phyloP scores from a whole-genome alignment of 2,329 filamentous ascomycete genomes.

The Aspergillus calidoustus region DNA sequence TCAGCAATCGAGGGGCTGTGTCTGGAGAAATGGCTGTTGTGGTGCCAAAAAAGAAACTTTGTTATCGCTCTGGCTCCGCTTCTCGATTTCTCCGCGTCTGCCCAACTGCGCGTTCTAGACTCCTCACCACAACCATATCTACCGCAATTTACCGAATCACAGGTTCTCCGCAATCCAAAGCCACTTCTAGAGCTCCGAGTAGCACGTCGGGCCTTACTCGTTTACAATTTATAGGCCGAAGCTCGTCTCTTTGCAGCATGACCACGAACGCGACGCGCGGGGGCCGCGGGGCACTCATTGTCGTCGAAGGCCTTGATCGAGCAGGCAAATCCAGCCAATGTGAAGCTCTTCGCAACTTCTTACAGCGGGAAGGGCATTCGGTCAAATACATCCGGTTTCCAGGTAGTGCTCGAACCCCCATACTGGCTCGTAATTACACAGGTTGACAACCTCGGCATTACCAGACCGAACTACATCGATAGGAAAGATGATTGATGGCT shows the following conservation, averaged over 20 bases:
- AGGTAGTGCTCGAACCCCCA: slow-evolving; percentile 47
- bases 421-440: background rate
- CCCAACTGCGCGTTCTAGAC: background rate
- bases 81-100: background rate
- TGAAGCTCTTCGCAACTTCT: slow-evolving; percentile 62
- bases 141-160: background rate
- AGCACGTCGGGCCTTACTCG: background rate
- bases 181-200: too few species aligned
- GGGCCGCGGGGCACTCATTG: slow-evolving; percentile 72
- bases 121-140: background rate
- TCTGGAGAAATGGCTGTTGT: background rate
- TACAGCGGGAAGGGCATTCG: slow-evolving; percentile 56
- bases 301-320: slow-evolving; percentile 86
- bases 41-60: slow-evolving; percentile 11
- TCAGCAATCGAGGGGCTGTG: background rate
- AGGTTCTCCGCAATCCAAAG: background rate
- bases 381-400: slow-evolving; percentile 69
- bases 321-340: slow-evolving; percentile 94
- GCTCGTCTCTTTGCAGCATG: slow-evolving; percentile 17
- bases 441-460: slow-evolving; percentile 20
- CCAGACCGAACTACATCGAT: slow-evolving; percentile 81
- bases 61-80: slow-evolving; percentile 8
- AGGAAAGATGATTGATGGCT: slow-evolving; percentile 83
- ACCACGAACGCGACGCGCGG: slow-evolving; percentile 21
- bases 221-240: background rate